phyloP scores from a whole-genome alignment of 2,329 filamentous ascomycete species.

The Microdochium trichocladiopsis region DNA sequence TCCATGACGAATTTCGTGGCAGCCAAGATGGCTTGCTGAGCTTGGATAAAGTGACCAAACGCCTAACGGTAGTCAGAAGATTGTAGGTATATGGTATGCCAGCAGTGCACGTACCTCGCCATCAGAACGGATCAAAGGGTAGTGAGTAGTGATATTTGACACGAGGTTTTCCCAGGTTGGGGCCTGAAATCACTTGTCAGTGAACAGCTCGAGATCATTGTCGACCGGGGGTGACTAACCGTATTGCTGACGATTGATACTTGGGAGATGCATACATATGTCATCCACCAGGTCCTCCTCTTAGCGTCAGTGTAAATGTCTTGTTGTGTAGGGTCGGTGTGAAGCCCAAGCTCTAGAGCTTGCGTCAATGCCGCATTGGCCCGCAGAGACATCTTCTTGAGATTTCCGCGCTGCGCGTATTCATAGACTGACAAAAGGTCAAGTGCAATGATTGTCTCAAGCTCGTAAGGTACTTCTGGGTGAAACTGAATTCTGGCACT shows the following conservation, averaged over 20 bases:
- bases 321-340: slow-evolving; percentile 27
- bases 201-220: no score
- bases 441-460: slow-evolving; percentile 40
- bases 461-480: slow-evolving; percentile 31
- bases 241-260: slow-evolving; percentile 42
- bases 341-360: slow-evolving; percentile 36
- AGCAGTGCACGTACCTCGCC: slow-evolving; percentile 26
- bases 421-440: slow-evolving; percentile 43
- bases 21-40: slow-evolving; percentile 38
- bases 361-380: slow-evolving; percentile 38
- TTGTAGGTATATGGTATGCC: neutral
- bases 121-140: slow-evolving; percentile 32
- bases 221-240: slow-evolving; percentile 25
- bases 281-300: slow-evolving; percentile 46
- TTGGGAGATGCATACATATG: slow-evolving; percentile 43
- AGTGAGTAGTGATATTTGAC: slow-evolving; percentile 35
- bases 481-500: slow-evolving; percentile 32
- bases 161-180: slow-evolving; percentile 34
- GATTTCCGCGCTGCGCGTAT: slow-evolving; percentile 44
- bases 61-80: slow-evolving; percentile 22
- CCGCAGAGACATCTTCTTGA: slow-evolving; percentile 42
- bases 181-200: slow-evolving; percentile 19
- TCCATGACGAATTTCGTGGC: slow-evolving; percentile 41
- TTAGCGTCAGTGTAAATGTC: slow-evolving; percentile 35
- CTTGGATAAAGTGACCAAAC: slow-evolving; percentile 34